Base-by-base conservation (phyloP, 2,329 filamentous ascomycete species). In the Diaporthe longicolla region DNA sequence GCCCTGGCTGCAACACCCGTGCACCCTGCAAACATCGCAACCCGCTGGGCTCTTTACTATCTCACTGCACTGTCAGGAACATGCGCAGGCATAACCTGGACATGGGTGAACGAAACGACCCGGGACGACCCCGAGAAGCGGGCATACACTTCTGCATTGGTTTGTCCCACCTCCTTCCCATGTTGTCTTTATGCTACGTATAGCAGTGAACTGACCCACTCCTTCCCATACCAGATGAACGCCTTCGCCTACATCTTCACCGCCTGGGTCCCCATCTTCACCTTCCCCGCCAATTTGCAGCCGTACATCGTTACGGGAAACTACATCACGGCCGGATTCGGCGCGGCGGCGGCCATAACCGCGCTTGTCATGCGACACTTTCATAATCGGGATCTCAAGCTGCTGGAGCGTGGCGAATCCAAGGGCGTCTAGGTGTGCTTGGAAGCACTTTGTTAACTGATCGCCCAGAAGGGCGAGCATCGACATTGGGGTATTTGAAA, bases 201-300 rank as follows among this genome's bases (percentile, higher is more conserved):
- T 19, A 6, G 7, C 1, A 35, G 10, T 10, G 5, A 8, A 29
- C 61, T 66, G 15, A 52, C n/a, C 1, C 1, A 57, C 0, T 24
- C 26, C 2, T 9, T 48, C 29, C 37, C 19, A 45, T 15, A 29
- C 13, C n/a, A 80, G 78, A 80, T 80, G 79, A 80, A 80, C 35
- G 78, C 77, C 0, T 80, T 79, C 21, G 77, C 79, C 19, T 80
- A 78, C 66, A 80, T 79, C 15, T 80, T 80, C 73, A 77, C 77
- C n/a, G 79, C 79, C 0, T 80, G 79, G 79, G 74, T 80, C 0
- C 76, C 77, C 6, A 80, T 80, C 45, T 80, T 80, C 48, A 80
- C 79, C 17, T 80, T 80, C 43, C 79, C 79, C 10, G 76, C 79
- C n/a, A 75, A 76, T n/a, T 71, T 76, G 6, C 79, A 80, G 75